A percentile compares a stretch with the other conserved stretches of the same genome.
phyloP scores from a whole-genome alignment of 2,329 filamentous ascomycete genomes.

The Botrytis medusae region DNA sequence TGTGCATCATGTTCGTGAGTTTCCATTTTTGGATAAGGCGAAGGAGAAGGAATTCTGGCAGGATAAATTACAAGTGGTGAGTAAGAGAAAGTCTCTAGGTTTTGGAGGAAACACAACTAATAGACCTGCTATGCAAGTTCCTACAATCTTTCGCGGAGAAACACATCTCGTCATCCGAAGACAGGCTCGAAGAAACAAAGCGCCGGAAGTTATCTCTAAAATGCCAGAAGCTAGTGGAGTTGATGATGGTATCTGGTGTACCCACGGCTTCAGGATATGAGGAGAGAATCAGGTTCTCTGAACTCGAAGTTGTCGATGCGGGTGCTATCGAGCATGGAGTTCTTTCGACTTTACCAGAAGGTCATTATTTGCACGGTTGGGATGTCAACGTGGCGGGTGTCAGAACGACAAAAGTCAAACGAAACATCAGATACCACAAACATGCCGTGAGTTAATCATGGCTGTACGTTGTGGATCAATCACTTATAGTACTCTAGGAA shows the following conservation, averaged over 20 bases:
- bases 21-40: conserved; percentile 95
- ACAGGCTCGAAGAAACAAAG: conserved; percentile 94
- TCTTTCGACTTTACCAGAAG: conserved; percentile 82
- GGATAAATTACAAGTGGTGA: conserved; percentile 89
- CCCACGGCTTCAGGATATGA: conserved; percentile 96
- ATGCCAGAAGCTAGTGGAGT: conserved; percentile 90
- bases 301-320: conserved; percentile 94
- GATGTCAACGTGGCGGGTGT: conserved; percentile 94
- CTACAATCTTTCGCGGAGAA: conserved; percentile 96
- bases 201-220: conserved; percentile 87
- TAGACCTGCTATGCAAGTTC: conserved; percentile 58
- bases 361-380: conserved; percentile 92
- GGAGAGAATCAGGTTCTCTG: conserved; percentile 92
- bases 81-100: conserved; percentile 42
- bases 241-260: conserved; percentile 99
- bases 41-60: conserved; percentile 99
- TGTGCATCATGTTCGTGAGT: conserved; percentile 95
- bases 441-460: conserved; percentile 69
- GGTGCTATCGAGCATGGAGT: conserved; percentile 90
- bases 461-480: not conserved
- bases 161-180: conserved; percentile 94
- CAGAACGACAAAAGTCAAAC: conserved; percentile 74
- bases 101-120: not conserved
- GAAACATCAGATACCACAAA: conserved; percentile 84
- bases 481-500: conserved; percentile 54